Evolutionary conservation across 1,139 yeast species (phyloP), one percentile per base, ranked within the genome.

Genomic region (Eremothecium sinecaudum): DNA sequence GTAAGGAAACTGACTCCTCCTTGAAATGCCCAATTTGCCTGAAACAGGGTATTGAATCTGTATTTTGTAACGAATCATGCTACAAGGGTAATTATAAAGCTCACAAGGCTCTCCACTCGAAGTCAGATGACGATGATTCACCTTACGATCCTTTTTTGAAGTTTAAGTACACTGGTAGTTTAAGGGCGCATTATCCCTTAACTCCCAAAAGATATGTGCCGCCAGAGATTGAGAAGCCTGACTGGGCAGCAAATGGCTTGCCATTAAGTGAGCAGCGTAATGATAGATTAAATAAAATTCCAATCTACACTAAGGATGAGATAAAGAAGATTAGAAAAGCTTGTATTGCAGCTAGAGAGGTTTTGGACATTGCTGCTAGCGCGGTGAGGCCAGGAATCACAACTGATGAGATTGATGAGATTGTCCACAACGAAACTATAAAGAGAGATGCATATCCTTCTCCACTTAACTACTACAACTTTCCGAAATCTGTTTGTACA

Each of bases 401-500:
- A 34, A 90, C 99, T 25, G 98, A 92, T 53, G 93, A 82, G 56
- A 65, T 92, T 38, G 98, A 92, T 58, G 76, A 68, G 31, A 71
- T 87, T 45, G 84, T 84, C 33, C 97, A 90, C 56, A 71, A 73
- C 36, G 98, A 87, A 50, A 81, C 94, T 46, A 66, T 87, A 54
- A 84, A 83, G 59, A 72, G 96, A 59, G 77, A 80, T 47, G 86
- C 90, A 4, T 92, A 92, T 56, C 99, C 99, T 17, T 83, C 95
- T 11, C 95, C 99, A 4, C 67, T 90, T 44, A 92, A 92, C 64
- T 92, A 92, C 63, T 90, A 80, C 64, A 82, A 84, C 59, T 92
- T 76, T 64, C 97, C 98, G 25, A 87, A 86, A 58, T 78, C 93
- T 20, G 72, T 84, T 30, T 92, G 98, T 63, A 84, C 96, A 1